These are phyloP conservation scores for Fusarium goolgardi DNA, from an alignment of 2,329 filamentous ascomycete species.

Conservation along the genomic window DNA sequence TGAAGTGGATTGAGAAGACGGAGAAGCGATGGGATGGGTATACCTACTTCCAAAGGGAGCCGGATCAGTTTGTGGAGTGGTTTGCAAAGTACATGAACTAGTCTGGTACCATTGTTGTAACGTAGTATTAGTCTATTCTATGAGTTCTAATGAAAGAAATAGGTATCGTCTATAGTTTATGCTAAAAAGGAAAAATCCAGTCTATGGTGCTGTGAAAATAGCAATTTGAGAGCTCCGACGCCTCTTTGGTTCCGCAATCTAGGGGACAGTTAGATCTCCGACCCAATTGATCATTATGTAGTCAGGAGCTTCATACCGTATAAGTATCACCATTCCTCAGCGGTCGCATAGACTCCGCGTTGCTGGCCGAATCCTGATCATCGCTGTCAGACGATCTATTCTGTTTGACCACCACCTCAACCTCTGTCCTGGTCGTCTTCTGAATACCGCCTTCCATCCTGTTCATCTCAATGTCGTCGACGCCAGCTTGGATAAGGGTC, in stretches of 20 bases:
- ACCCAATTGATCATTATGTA: not conserved
- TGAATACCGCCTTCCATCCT: conserved; percentile 36
- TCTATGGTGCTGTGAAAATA: conserved; percentile 3
- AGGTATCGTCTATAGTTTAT: conserved; percentile 21
- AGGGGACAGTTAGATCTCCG: not conserved
- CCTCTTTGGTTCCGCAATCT: not conserved
- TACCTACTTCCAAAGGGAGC: conserved; percentile 32
- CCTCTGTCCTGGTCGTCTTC: conserved; percentile 45
- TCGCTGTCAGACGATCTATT: conserved; percentile 35
- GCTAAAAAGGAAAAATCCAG: not conserved
- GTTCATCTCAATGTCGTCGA: conserved; percentile 36
- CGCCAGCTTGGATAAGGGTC: conserved; percentile 43
- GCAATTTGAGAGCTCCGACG: not conserved
- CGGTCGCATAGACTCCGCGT: conserved; percentile 39
- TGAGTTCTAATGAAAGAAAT: not conserved
- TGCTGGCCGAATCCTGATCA: conserved; percentile 39
- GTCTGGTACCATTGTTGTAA: not conserved
- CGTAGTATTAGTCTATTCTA: not conserved
- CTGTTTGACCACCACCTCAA: conserved; percentile 43
- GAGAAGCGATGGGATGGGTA: conserved; percentile 29
- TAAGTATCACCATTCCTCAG: conserved; percentile 39
- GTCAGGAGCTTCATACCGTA: conserved; percentile 21
- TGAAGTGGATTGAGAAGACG: conserved; percentile 30
- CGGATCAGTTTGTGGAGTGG: conserved; percentile 35
- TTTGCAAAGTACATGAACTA: conserved; percentile 26